Conservation (phyloP, 495 filamentous ascomycete species). For the Xylaria castorea region DNA sequence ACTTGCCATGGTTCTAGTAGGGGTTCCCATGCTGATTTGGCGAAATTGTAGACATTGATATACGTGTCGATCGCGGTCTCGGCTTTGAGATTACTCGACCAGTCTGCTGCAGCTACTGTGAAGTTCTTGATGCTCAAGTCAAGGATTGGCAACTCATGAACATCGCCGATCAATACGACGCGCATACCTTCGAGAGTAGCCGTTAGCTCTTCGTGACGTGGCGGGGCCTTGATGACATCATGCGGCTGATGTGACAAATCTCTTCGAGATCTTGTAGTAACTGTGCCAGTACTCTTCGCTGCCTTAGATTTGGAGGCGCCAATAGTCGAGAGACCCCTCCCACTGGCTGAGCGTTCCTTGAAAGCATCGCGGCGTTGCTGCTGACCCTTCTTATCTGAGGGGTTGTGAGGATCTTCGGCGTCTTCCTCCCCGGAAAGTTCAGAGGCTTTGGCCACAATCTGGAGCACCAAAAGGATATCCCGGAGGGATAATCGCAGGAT, state of each 20-base stretch:
- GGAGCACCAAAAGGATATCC: constrained; percentile 91
- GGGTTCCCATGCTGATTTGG: constrained; percentile 97
- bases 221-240: constrained; percentile 43
- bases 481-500: constrained; percentile 91
- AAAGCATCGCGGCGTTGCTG: constrained; percentile 64
- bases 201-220: constrained; percentile 77
- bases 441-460: constrained; percentile 91
- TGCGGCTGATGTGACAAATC: constrained; percentile 38
- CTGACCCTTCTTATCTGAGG: constrained; percentile 64
- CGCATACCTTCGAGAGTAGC: constrained; percentile 86
- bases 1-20: constrained; percentile 96
- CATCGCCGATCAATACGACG: constrained; percentile 91
- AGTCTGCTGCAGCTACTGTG: constrained; percentile 81
- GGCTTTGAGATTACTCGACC: constrained; percentile 85
- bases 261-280: constrained; percentile 29
- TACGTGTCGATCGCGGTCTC: constrained; percentile 91
- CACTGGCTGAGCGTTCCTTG: constrained; percentile 70
- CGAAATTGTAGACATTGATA: constrained; percentile 97
- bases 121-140: constrained; percentile 95
- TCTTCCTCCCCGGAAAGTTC: constrained; percentile 74
- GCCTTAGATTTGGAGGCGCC: constrained; percentile 46
- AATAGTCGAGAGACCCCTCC: constrained; percentile 67
- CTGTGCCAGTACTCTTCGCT: constrained; percentile 30
- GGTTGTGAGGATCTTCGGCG: constrained; percentile 44
- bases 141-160: constrained; percentile 91